Conservation (phyloP, 2,329 filamentous ascomycete genomes). For the Xylaria sp. region DNA sequence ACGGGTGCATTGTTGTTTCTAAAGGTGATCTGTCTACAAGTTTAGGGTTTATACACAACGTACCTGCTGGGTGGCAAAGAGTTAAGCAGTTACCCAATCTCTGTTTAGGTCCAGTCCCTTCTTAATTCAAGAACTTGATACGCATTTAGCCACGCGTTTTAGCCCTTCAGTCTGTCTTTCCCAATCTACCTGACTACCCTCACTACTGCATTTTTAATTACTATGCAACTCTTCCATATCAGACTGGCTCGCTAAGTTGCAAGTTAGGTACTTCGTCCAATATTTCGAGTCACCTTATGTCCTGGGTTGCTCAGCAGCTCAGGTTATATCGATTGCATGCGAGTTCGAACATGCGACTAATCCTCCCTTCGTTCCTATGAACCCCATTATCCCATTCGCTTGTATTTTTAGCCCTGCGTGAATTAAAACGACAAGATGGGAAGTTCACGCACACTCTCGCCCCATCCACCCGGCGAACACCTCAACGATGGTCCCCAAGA, state of each 20-base stretch:
- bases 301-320: not conserved
- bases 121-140: not conserved
- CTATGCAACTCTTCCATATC: not conserved
- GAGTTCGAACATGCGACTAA: slow-evolving; percentile 20
- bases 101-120: not conserved
- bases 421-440: slow-evolving; percentile 9
- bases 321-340: not conserved
- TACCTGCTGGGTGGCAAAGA: not conserved
- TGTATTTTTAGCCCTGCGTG: not conserved
- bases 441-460: not conserved
- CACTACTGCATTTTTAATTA: not conserved
- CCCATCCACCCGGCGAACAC: not conserved
- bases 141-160: too few relatives aligned
- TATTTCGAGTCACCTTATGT: not conserved
- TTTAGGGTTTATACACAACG: not conserved
- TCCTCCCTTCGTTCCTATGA: slow-evolving; percentile 16
- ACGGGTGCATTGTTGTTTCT: too few relatives aligned
- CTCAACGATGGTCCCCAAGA: slow-evolving; percentile 17
- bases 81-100: not conserved
- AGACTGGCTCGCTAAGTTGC: not conserved
- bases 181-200: not conserved
- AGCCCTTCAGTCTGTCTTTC: not conserved
- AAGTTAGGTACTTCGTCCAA: not conserved
- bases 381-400: not conserved
- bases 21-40: too few relatives aligned